Evolutionary conservation across 306 rosid species (phyloP), one percentile per base, ranked within the genome.

Genomic region (Quercus aquifolioides): DNA sequence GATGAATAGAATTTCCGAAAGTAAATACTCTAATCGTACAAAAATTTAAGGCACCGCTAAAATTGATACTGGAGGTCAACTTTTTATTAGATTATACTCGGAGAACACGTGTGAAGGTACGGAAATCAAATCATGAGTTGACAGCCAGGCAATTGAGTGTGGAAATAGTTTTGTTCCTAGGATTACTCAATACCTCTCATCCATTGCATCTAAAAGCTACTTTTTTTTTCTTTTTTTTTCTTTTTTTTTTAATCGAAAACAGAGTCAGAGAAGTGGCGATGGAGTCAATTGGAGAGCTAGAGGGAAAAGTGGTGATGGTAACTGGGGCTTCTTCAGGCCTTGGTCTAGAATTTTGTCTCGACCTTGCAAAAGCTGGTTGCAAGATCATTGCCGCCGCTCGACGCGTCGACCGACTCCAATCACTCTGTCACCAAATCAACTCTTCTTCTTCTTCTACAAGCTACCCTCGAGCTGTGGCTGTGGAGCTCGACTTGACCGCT

Each of bases 311-410:
- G 7, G 94, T 93, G 11, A 65, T 93, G 90, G 92, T 93, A 58
- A 93, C 98, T 69, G 97, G 98, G 31, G 94, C 97, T 12, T 93
- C 98, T 2, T 72, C 98, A n/a, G 98, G 97, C 2, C 86, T 93
- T 10, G 98, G 97, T 80, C 77, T 78, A 14, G 93, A 88, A 1
- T 88, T 91, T 72, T 93, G 97, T 74, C 82, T 89, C 52, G 94
- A 90, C 72, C 89, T 93, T 12, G 94, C 89, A 6, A 81, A 79
- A 38, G 89, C 97, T 8, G 97, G 94, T 51, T 91, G 94, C 82
- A 77, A 26, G 5, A 55, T 93, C 54, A 73, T 93, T 0, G 92
- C 92, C 1, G 92, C 91, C 2, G 98, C 97, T 38, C 98, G 98
- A 31, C 88, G 98, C 0, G 73, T 90, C 69, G 92, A 88, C 23